Base-by-base conservation (phyloP, 768 basidiomycete species). In the Rhizopogon salebrosus region DNA sequence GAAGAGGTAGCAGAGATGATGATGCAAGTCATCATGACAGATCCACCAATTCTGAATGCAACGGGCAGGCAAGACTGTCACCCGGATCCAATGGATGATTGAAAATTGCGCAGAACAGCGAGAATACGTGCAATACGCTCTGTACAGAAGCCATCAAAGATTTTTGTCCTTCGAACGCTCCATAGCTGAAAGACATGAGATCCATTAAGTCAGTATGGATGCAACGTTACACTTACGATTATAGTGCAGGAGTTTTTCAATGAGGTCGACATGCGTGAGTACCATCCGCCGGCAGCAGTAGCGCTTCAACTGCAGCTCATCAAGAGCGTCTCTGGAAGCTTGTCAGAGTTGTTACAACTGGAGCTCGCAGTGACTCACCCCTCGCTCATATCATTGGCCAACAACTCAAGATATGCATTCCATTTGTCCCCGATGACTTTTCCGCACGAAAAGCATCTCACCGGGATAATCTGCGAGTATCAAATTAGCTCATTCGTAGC, bases 281-380 rank as follows among this genome's bases (percentile, higher is more conserved):
- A 98, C 91, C 95, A 98, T 98, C 42, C 95, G 82, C 41, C 95
- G 80, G 71, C 95, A 98, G 71, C 95, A 98, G 64, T 98, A 98
- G 51, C 95, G 75, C 70, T 92, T 95, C 41, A 98, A 72, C 59
- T 94, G 89, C 1, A 95, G 74, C 60, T 89, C 84, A 56, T 95
- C 92, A 40, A 97, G 78, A 4, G 93, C 92, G 51, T 95, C 92
- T 60, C 94, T 95, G 58, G 1, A 20, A 20, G 35, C 10, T 7
- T 26, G 41, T 24, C 45, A 45, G 23, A 52, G 56, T 3, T 22
- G 45, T 31, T 26, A 43, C 20, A 41, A 54, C 35, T 22, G 43
- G 37, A 48, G 37, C 20, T 1, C 29, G 4, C 42, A 38, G 20
- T 50, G 23, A 34, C 20, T 58, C 61, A 95, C 95, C 94, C 94